phyloP scores from a whole-genome alignment of 495 filamentous ascomycete species.

The Hyaloscypha hepaticicola region DNA sequence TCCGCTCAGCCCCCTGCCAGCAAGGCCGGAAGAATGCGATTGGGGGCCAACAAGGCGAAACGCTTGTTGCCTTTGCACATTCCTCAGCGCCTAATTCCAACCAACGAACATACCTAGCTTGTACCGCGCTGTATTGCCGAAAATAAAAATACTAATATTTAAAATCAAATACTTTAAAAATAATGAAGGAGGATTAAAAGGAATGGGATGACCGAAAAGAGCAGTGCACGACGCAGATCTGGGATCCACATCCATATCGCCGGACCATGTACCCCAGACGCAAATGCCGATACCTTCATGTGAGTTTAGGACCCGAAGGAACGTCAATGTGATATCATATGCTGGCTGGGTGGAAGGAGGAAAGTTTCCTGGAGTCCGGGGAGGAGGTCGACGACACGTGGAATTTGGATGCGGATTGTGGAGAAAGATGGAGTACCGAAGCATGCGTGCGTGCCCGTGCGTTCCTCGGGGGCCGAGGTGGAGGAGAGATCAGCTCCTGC shows the following conservation, averaged over 20 bases:
- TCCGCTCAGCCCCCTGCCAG: slow-evolving; percentile 7
- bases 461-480: too few relatives aligned
- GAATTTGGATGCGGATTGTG: too few relatives aligned
- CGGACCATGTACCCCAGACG: not conserved
- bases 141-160: too few relatives aligned
- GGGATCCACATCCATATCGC: not conserved
- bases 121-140: too few relatives aligned
- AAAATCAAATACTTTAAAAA: too few relatives aligned
- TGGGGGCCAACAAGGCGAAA: slow-evolving; percentile 12
- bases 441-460: too few relatives aligned
- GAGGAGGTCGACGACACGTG: too few relatives aligned
- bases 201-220: not conserved
- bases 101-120: slow-evolving; percentile 1
- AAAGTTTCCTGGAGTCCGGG: too few relatives aligned
- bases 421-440: too few relatives aligned
- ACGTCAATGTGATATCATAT: not conserved
- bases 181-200: not conserved
- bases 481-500: too few relatives aligned
- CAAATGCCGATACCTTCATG: not conserved
- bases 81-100: slow-evolving; percentile 8
- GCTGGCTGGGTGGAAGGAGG: not conserved
- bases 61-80: slow-evolving; percentile 9
- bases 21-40: not conserved
- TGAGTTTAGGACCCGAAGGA: not conserved
- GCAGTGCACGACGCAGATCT: not conserved